phyloP scores from a whole-genome alignment of 257 asterid species.

The Catharanthus roseus region DNA sequence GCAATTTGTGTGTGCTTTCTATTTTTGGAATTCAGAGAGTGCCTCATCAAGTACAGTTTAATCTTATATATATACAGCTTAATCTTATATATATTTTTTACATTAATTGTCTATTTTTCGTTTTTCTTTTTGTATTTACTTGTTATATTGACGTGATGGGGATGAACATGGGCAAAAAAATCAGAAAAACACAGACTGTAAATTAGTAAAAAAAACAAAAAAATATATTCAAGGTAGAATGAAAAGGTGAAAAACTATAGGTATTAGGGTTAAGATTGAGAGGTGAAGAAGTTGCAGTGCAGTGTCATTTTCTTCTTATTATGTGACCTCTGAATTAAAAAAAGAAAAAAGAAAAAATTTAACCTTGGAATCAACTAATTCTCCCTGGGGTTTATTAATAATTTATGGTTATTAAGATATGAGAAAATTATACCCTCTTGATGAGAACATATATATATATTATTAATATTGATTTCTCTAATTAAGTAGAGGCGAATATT shows the following conservation, averaged over 20 bases:
- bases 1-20: slow-evolving; percentile 14
- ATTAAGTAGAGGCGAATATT: too few species aligned
- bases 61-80: background rate
- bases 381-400: too few species aligned
- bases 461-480: too few species aligned
- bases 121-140: background rate
- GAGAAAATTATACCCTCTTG: too few species aligned
- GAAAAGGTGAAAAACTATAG: background rate
- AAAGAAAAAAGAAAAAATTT: too few species aligned
- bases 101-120: background rate
- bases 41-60: slow-evolving; percentile 5
- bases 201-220: background rate
- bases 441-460: too few species aligned
- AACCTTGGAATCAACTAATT: too few species aligned
- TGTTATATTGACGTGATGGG: background rate
- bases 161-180: slow-evolving; percentile 4
- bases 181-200: background rate
- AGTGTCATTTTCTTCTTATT: slow-evolving; percentile 29
- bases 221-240: background rate
- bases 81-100: background rate
- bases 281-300: slow-evolving; percentile 51
- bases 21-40: slow-evolving; percentile 1
- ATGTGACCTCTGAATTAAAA: too few species aligned
- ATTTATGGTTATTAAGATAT: too few species aligned
- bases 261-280: slow-evolving; percentile 33